A percentile compares a stretch with the other conserved stretches of the same genome.
These are phyloP conservation scores for Lasiodiplodia citricola DNA, from an alignment of 2,329 filamentous ascomycete genomes.

Conservation along the genomic window DNA sequence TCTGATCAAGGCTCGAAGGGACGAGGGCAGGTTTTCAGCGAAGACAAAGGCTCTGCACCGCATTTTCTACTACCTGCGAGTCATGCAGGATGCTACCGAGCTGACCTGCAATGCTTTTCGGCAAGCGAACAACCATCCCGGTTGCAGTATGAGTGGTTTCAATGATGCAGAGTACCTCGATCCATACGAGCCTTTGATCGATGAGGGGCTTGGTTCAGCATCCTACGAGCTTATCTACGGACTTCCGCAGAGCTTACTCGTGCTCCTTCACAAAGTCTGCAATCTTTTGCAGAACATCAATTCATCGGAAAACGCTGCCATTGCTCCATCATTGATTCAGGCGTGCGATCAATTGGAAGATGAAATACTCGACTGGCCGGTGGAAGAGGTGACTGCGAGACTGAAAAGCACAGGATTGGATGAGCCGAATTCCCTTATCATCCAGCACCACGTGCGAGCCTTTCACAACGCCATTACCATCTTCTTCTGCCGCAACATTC, in stretches of 20 bases:
- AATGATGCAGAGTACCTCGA: not conserved
- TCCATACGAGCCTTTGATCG: too few relatives aligned
- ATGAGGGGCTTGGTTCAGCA: not conserved
- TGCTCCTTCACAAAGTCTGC: not conserved
- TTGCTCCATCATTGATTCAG: not conserved
- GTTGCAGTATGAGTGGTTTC: too few relatives aligned
- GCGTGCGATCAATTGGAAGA: not conserved
- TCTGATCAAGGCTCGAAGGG: not conserved
- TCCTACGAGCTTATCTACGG: slow-evolving; percentile 3
- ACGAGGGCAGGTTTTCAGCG: not conserved
- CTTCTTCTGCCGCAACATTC: not conserved
- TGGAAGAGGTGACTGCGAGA: not conserved
- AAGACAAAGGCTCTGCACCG: not conserved
- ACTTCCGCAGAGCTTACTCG: not conserved
- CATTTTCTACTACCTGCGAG: not conserved
- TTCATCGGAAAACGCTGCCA: not conserved
- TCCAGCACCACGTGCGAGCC: not conserved
- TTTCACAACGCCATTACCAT: not conserved
- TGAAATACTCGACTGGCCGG: not conserved
- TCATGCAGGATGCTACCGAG: not conserved
- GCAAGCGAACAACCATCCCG: too few relatives aligned
- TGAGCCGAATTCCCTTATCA: not conserved
- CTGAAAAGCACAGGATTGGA: not conserved
- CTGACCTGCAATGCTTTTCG: not conserved
- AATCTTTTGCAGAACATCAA: not conserved